phyloP scores from a whole-genome alignment of 2,329 filamentous ascomycete species.

The Sphaceloma murrayae region DNA sequence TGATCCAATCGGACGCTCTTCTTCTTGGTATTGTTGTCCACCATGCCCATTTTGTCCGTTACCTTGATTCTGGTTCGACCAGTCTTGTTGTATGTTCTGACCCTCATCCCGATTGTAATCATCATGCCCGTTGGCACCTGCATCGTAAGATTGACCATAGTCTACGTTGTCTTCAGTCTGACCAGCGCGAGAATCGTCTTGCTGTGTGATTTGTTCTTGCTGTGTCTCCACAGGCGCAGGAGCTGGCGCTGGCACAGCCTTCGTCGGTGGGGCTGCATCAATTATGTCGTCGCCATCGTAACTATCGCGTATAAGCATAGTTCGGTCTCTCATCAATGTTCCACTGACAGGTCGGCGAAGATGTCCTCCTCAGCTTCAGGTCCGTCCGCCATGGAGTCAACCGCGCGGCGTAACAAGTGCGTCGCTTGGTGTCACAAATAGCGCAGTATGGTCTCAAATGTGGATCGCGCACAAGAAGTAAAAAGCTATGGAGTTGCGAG shows the following conservation, averaged over 20 bases:
- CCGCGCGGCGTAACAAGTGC: background rate
- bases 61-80: conserved; percentile 6
- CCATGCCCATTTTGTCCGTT: conserved; percentile 23
- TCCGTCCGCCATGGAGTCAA: conserved; percentile 59
- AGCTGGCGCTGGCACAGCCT: conserved; percentile 2
- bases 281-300: conserved; percentile 55
- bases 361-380: conserved; percentile 84
- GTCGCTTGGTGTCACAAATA: background rate
- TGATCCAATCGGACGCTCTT: conserved; percentile 53
- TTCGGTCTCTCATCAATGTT: background rate
- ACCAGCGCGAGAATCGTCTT: background rate
- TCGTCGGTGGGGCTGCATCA: conserved; percentile 25
- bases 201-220: background rate
- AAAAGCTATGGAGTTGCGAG: background rate
- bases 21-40: conserved; percentile 28
- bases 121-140: background rate
- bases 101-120: conserved; percentile 7
- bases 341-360: conserved; percentile 82
- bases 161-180: background rate
- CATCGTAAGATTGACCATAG: conserved; percentile 6
- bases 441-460: background rate
- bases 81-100: conserved; percentile 10
- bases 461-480: too few species aligned
- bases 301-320: conserved; percentile 32
- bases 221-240: conserved; percentile 14